Base-by-base conservation (phyloP, 345 rosid genomes). In the Ceriops tagal region DNA sequence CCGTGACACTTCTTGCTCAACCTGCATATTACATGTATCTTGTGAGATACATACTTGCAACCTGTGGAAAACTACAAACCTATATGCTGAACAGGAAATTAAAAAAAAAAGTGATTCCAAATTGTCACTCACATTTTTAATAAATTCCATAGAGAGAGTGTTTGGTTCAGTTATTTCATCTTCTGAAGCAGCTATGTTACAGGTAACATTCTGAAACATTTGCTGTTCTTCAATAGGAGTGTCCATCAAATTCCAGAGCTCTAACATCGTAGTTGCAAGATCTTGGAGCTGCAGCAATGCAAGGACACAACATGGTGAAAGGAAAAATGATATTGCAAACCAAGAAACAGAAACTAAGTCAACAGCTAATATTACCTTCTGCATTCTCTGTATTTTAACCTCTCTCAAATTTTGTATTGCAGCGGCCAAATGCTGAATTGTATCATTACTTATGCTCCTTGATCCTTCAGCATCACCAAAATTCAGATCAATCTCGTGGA, bases 321-420 rank as follows among this genome's bases (percentile, higher is more conserved):
- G 31, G 11, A 21, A 37, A 30, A 43, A 15, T 39, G 8, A 20
- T 22, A 39, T 39, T 13, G 5, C 21, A 34, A 13, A 61, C 46
- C 53, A 61, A 18, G 9, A 10, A 56, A 1, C 9, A 21, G 8
- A 1, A 43, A 46, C 20, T 24, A n/a, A 18, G 37, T 13, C 8
- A 32, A 39, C 22, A 59, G 5, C 13, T 58, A 5, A 18, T 37
- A 49, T 59, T 87, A 95, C 99, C 92, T 64, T 84, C 71, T 90
- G 89, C 92, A 92, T 90, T 81, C 99, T 92, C 73, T 90, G 90
- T 65, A 89, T 72, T 82, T 95, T 95, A 69, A 83, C 80, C 71
- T 86, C 93, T 67, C 90, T 77, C 55, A 88, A 80, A 15, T 81
- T 86, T 63, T 81, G 76, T 58, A 84, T 80, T 24, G 83, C 77